phyloP scores from a whole-genome alignment of 2,329 filamentous ascomycete genomes.

The Sordariomycetes sp. region DNA sequence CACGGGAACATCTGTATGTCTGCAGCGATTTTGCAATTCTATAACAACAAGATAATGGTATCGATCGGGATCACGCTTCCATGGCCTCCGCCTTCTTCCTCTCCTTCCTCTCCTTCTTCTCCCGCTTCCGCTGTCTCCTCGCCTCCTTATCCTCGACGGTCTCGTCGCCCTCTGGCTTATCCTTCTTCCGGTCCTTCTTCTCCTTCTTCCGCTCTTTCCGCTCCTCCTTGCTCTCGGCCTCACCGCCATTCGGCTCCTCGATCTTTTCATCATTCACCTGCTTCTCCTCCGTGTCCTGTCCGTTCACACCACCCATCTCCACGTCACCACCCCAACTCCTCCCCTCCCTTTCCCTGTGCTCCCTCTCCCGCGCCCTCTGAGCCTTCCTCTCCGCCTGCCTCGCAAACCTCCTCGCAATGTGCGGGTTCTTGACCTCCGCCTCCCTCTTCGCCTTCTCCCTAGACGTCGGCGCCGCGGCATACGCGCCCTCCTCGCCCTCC shows the following conservation, averaged over 20 bases:
- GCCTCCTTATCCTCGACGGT: not conserved
- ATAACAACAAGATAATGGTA: not conserved
- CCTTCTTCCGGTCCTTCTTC: not conserved
- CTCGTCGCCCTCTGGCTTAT: not conserved
- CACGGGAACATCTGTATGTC: not conserved
- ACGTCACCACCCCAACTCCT: not conserved
- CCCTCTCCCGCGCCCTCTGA: constrained; percentile 1
- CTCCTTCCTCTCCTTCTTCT: constrained; percentile 5
- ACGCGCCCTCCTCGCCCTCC: not conserved
- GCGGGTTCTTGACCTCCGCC: not conserved
- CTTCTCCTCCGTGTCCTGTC: not conserved
- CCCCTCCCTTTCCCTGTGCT: not conserved
- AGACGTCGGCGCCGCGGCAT: constrained; percentile 1
- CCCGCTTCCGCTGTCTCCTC: constrained; percentile 1
- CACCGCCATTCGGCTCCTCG: not conserved
- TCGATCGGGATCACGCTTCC: not conserved
- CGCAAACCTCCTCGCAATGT: constrained; percentile 4
- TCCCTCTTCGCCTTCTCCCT: not conserved
- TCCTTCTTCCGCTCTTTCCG: not conserved
- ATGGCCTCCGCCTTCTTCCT: constrained; percentile 12
- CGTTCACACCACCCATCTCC: not conserved
- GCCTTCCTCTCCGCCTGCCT: constrained; percentile 4
- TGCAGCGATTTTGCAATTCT: not conserved
- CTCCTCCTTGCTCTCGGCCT: not conserved
- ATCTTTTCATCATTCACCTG: not conserved